Percentiles rank a stretch among this genome's conserved stretches.
phyloP scores from a whole-genome alignment of 2,329 filamentous ascomycete genomes.

The Aspergillus neotritici region DNA sequence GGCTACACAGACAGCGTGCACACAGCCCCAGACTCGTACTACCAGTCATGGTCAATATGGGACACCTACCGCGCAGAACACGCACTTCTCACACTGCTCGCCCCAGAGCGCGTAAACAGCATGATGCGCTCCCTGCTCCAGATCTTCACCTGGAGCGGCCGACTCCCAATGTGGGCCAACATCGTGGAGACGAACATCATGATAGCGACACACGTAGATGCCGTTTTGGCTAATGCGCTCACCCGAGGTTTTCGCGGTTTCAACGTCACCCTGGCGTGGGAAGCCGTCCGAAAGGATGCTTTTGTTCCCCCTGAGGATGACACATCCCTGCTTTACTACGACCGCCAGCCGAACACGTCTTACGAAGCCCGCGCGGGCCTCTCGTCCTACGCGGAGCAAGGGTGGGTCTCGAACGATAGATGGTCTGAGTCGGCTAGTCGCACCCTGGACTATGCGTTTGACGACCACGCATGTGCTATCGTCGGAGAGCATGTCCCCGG shows the following conservation, averaged over 20 bases:
- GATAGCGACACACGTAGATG: slow-evolving; percentile 47
- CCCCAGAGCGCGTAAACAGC: slow-evolving; percentile 42
- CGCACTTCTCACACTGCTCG: slow-evolving; percentile 43
- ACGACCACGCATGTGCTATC: slow-evolving; percentile 42
- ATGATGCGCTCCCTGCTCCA: slow-evolving; percentile 45
- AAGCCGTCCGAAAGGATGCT: slow-evolving; percentile 42
- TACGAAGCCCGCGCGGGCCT: slow-evolving; percentile 45
- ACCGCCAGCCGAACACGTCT: slow-evolving; percentile 43
- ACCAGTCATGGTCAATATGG: slow-evolving; percentile 50
- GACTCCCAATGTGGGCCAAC: slow-evolving; percentile 48
- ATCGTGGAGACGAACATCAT: slow-evolving; percentile 49
- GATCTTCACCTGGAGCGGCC: slow-evolving; percentile 45
- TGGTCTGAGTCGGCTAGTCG: slow-evolving; percentile 46
- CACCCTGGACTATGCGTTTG: slow-evolving; percentile 46
- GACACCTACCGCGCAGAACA: slow-evolving; percentile 48
- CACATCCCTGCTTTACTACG: slow-evolving; percentile 43
- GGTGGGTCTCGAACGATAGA: slow-evolving; percentile 45
- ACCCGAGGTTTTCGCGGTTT: slow-evolving; percentile 41
- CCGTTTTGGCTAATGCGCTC: slow-evolving; percentile 45
- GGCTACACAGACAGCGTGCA: slow-evolving; percentile 46
- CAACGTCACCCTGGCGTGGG: slow-evolving; percentile 41
- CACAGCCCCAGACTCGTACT: slow-evolving; percentile 41
- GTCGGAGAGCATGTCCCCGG: slow-evolving; percentile 35
- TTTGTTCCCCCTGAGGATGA: slow-evolving; percentile 43
- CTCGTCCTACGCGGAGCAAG: slow-evolving; percentile 41